Base-by-base conservation (phyloP, 352 stramenopile species). In the Phytophthora palmivora region DNA sequence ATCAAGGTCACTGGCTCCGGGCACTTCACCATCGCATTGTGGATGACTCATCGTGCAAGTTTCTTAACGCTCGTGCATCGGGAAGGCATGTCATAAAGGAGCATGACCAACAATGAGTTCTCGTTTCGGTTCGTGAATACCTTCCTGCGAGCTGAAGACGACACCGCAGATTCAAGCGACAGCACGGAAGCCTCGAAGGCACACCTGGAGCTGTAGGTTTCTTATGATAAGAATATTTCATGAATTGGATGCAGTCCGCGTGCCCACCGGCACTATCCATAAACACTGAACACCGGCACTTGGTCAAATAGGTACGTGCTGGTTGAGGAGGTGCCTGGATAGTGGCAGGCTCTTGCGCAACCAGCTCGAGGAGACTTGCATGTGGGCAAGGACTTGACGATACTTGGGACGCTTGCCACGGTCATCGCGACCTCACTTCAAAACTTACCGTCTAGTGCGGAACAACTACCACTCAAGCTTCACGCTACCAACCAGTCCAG, bases 401-500 rank as follows among this genome's bases (percentile, higher is more conserved):
- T 10, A 39, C n/a, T 41, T 4, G 9, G 8, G 16, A 24, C 19
- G 38, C 32, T 55, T 43, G 19, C n/a, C 43, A 8, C 16, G n/a
- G 14, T 2, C 14, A 6, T 14, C 36, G 24, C 2, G 22, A 51
- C 41, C 19, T 70, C 61, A 70, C 37, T 70, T 19, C 47, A 70
- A 28, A 54, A 48, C 34, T 65, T 49, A 51, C 54, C 47, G 61
- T 65, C 61, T 51, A 63, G 28, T 44, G 36, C 59, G 37, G 59
- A 68, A 58, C 59, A 50, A 70, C 61, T 47, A 56, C 39, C 42
- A n/a, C n/a, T 70, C 61, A 43, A 65, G 61, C 60, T 50, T 33
- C 52, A 26, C 47, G 60, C 53, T 69, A 53, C 46, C 53, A 16
- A 21, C 38, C 39, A 65, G 41, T 60, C 61, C 52, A 48, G n/a